These are phyloP conservation scores for Aspergillus ustus DNA, from an alignment of 2,329 filamentous ascomycete genomes.

Conservation along the genomic window DNA sequence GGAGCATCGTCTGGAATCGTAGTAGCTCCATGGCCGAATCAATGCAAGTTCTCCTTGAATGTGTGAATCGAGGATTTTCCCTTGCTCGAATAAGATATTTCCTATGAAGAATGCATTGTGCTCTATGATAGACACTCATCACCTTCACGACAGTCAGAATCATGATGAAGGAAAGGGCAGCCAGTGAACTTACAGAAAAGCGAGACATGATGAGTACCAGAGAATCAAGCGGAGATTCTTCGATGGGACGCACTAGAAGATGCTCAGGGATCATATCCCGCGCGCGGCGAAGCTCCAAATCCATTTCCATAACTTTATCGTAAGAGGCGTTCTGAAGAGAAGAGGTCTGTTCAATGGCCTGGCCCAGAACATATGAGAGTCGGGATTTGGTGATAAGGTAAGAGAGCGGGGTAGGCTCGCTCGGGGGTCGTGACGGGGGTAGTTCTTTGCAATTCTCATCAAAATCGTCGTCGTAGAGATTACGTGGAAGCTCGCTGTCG, in stretches of 20 bases:
- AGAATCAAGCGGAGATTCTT: conserved; percentile 74
- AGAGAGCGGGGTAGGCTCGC: conserved; percentile 62
- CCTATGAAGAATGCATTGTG: conserved; percentile 84
- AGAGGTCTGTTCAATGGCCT: conserved; percentile 49
- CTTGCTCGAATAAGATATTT: conserved; percentile 81
- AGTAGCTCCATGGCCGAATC: conserved; percentile 85
- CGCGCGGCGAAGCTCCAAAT: conserved; percentile 60
- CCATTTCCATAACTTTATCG: conserved; percentile 65
- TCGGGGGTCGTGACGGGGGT: conserved; percentile 60
- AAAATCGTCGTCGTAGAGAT: conserved; percentile 70
- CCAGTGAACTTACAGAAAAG: conserved; percentile 59
- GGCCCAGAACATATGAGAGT: conserved; percentile 48
- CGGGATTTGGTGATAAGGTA: conserved; percentile 54
- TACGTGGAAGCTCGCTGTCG: conserved; percentile 65
- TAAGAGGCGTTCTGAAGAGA: conserved; percentile 55
- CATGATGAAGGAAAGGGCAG: not conserved
- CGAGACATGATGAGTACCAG: conserved; percentile 74
- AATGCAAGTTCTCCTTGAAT: conserved; percentile 81
- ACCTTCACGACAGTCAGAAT: conserved; percentile 47
- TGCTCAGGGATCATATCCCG: conserved; percentile 76
- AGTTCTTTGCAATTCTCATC: conserved; percentile 59
- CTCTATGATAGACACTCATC: conserved; percentile 85
- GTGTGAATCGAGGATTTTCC: conserved; percentile 78
- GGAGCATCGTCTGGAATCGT: conserved; percentile 73
- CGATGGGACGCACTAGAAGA: conserved; percentile 73